Percentiles rank a stretch among this genome's conserved stretches.
phyloP scores from a whole-genome alignment of 2,329 filamentous ascomycete species.

The Talaromyces sp. region DNA sequence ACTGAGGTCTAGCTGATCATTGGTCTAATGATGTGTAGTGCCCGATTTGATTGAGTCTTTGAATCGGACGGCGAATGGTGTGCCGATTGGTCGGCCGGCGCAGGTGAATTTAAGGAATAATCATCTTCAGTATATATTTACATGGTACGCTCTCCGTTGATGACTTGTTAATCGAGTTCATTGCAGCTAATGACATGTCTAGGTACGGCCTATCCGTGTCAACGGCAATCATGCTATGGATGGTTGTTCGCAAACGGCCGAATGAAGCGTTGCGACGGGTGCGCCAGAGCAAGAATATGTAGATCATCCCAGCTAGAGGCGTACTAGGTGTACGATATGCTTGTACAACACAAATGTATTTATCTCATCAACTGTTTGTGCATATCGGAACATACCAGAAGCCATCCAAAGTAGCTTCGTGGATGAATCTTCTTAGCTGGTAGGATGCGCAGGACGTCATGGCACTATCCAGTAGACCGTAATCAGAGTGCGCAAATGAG shows the following conservation, averaged over 20 bases:
- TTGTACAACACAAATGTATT: background rate
- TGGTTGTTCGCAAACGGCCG: slow-evolving; percentile 85
- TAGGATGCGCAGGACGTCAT: background rate
- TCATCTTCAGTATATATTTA: slow-evolving; percentile 97
- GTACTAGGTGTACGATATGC: slow-evolving; percentile 15
- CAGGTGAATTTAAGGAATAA: slow-evolving; percentile 95
- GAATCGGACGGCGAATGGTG: slow-evolving; percentile 71
- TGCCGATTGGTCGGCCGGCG: slow-evolving; percentile 81
- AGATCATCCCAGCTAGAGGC: slow-evolving; percentile 29
- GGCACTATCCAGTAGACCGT: background rate
- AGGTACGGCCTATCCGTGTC: slow-evolving; percentile 84
- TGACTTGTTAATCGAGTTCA: background rate
- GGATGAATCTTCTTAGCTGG: background rate
- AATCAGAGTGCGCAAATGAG: background rate
- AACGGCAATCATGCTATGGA: slow-evolving; percentile 92
- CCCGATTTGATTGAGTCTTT: slow-evolving; percentile 74
- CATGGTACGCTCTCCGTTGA: slow-evolving; percentile 64
- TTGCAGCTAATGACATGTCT: slow-evolving; percentile 15
- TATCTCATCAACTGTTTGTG: background rate
- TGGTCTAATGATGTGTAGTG: slow-evolving; percentile 48
- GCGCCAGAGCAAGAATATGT: slow-evolving; percentile 73
- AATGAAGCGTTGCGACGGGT: slow-evolving; percentile 69
- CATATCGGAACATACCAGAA: background rate
- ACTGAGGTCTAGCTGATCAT: background rate
- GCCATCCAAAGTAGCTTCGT: background rate